Percentiles rank a stretch among this genome's conserved stretches.
Conservation (phyloP, 129 eudicot species). For the Silybum marianum region DNA sequence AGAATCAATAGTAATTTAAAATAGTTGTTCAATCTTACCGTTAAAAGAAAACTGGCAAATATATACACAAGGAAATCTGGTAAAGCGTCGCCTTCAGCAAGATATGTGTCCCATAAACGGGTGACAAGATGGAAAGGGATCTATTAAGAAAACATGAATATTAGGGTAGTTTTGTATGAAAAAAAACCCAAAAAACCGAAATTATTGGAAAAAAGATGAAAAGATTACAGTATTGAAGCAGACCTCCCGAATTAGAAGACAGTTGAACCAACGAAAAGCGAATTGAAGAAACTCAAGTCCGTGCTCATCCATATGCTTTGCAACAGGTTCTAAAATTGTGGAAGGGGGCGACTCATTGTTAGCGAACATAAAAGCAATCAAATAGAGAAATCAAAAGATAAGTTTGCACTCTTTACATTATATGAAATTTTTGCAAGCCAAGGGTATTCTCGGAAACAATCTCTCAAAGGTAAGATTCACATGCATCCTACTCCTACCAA, state of each 20-base stretch:
- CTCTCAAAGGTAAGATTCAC: no score
- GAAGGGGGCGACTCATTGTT: background rate
- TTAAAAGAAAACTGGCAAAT: conserved; percentile 87
- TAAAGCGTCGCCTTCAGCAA: conserved; percentile 97
- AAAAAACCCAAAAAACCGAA: background rate
- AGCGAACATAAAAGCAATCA: conserved; percentile 7
- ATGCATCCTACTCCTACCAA: no score
- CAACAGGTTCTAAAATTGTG: conserved; percentile 68
- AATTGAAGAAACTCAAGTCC: conserved; percentile 99
- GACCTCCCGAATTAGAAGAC: conserved; percentile 98
- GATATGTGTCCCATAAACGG: conserved; percentile 99
- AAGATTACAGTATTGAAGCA: conserved; percentile 12
- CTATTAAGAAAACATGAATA: conserved; percentile 35
- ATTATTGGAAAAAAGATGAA: background rate
- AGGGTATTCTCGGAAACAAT: no score
- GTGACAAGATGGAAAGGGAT: conserved; percentile 90
- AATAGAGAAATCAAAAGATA: background rate
- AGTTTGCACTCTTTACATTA: no score
- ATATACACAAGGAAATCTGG: conserved; percentile 95
- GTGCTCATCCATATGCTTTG: conserved; percentile 93
- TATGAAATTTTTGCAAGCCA: no score
- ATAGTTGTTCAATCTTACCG: conserved; percentile 44
- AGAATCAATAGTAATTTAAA: background rate
- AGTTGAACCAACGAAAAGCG: conserved; percentile 98
- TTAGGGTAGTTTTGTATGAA: conserved; percentile 15